Conservation (phyloP, 108 stramenopile species). For the Cyclotella sp. region DNA sequence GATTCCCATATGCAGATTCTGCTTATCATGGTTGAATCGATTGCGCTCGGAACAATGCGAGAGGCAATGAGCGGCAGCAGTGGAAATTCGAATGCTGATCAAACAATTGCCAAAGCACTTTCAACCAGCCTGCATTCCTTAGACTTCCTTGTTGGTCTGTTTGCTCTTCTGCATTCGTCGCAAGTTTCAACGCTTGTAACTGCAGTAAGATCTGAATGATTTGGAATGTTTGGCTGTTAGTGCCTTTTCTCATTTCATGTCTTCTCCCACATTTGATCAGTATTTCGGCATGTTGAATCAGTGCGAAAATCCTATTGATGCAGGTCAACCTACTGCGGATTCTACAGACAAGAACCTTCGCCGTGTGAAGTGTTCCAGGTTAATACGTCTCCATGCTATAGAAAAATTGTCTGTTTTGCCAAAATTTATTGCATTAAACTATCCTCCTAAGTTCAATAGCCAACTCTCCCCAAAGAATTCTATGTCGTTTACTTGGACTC, state of each 20-base stretch:
- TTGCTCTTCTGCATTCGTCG: constrained; percentile 76
- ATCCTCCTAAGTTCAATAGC: constrained; percentile 63
- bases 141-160: constrained; percentile 79
- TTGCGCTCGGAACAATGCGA: constrained; percentile 67
- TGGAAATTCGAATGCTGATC: constrained; percentile 47
- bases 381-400: constrained; percentile 72
- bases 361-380: constrained; percentile 59
- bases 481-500: constrained; percentile 28
- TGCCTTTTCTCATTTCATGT: no score
- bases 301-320: constrained; percentile 55
- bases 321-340: neutral
- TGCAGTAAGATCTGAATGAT: neutral
- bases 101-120: constrained; percentile 49
- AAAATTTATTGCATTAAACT: constrained; percentile 76
- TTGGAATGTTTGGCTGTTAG: no score
- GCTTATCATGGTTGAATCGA: constrained; percentile 68
- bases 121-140: constrained; percentile 41
- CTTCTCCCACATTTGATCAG: no score
- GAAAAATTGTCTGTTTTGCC: constrained; percentile 76
- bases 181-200: constrained; percentile 61
- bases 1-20: constrained; percentile 69
- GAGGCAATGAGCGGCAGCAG: constrained; percentile 57
- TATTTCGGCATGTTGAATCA: constrained; percentile 68
- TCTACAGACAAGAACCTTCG: constrained; percentile 18
- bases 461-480: constrained; percentile 34